Evolutionary conservation across 2,329 filamentous ascomycete species (phyloP).

Genomic region (Fusarium palustre): DNA sequence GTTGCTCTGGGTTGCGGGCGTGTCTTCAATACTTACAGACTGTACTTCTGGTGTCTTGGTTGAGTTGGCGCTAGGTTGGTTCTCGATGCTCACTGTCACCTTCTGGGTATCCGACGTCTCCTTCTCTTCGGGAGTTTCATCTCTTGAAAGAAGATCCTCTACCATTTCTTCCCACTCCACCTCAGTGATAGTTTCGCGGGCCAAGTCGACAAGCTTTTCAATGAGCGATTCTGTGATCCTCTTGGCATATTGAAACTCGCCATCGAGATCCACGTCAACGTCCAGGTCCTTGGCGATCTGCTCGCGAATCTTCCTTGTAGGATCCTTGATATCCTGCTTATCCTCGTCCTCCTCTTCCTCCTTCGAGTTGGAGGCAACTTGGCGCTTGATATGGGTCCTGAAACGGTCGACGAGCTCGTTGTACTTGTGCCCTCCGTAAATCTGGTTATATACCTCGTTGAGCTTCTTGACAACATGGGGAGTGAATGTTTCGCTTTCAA

Average conservation of each 20-base stretch:
- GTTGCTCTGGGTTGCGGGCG: not conserved
- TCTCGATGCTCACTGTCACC: not conserved
- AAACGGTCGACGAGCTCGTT: not conserved
- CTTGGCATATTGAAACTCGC: slow-evolving; percentile 2
- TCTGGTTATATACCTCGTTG: not conserved
- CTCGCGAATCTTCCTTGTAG: not conserved
- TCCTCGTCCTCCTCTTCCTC: not conserved
- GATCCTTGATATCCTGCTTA: not conserved
- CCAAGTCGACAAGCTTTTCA: not conserved
- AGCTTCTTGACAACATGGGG: slow-evolving; percentile 8
- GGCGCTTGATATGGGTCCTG: not conserved
- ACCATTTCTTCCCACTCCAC: not conserved
- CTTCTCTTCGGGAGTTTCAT: not conserved
- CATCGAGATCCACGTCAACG: not conserved
- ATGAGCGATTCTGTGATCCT: not conserved
- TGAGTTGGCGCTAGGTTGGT: not conserved
- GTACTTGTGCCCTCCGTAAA: not conserved
- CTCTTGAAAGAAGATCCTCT: not conserved
- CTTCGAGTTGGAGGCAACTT: not conserved
- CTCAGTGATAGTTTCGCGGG: not conserved
- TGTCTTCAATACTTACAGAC: not conserved
- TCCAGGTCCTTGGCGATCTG: not conserved
- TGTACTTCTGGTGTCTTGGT: not conserved
- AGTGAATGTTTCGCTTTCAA: not conserved
- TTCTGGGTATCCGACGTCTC: not conserved